phyloP scores from a whole-genome alignment of 306 rosid species.

The Sindora glabra region DNA sequence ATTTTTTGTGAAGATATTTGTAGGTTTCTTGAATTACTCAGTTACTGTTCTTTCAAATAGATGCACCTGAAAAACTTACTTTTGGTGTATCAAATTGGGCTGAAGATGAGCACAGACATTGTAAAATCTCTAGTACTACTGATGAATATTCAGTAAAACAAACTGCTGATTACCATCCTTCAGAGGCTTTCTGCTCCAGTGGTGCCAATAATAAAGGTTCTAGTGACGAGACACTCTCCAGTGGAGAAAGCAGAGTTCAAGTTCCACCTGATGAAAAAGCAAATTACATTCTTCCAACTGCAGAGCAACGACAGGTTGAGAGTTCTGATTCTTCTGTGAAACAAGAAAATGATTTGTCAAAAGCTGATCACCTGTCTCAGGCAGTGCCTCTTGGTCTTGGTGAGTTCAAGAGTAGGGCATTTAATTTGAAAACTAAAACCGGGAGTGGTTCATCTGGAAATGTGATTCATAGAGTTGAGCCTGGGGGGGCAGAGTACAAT shows the following conservation, averaged over 20 bases:
- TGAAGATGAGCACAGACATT: constrained; percentile 33
- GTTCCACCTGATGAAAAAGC: constrained; percentile 15
- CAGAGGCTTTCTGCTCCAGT: constrained; percentile 19
- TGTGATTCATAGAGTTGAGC: constrained; percentile 74
- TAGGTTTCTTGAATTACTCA: constrained; percentile 15
- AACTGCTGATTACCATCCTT: constrained; percentile 12
- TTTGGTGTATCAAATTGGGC: constrained; percentile 42
- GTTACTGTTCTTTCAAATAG: constrained; percentile 25
- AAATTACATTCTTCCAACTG: constrained; percentile 9
- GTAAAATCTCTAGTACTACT: constrained; percentile 22
- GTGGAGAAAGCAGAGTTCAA: constrained; percentile 18
- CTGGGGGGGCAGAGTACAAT: constrained; percentile 82
- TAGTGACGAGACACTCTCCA: constrained; percentile 17
- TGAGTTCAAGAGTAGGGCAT: constrained; percentile 85
- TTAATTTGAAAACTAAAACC: constrained; percentile 44
- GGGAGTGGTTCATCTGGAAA: constrained; percentile 50
- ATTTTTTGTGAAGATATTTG: too few species aligned
- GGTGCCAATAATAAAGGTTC: constrained; percentile 19
- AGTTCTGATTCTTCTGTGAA: constrained; percentile 24
- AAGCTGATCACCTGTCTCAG: constrained; percentile 41
- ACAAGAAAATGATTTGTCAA: constrained; percentile 44
- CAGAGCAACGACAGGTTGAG: constrained; percentile 29
- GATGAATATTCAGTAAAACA: constrained; percentile 9
- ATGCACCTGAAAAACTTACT: constrained; percentile 37
- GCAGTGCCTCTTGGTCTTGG: constrained; percentile 79